These are phyloP conservation scores for Myriosclerotinia curreyana DNA, from an alignment of 2,329 filamentous ascomycete species.

Conservation along the genomic window DNA sequence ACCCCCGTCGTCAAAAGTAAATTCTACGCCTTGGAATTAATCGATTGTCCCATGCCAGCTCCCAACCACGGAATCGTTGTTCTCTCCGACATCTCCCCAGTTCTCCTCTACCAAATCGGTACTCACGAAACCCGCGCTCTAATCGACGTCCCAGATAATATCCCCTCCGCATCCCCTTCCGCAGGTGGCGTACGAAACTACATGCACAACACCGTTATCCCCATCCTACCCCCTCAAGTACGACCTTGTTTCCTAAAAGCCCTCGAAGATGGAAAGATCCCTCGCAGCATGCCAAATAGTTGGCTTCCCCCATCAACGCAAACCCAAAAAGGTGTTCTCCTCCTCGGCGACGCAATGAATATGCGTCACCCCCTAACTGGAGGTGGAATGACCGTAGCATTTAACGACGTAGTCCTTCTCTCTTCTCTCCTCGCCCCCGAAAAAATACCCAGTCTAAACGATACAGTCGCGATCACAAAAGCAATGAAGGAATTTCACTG, in stretches of 20 bases:
- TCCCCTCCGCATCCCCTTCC: conserved; percentile 68
- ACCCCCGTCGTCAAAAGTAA: conserved; percentile 72
- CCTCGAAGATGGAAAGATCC: conserved; percentile 72
- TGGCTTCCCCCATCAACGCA: conserved; percentile 77
- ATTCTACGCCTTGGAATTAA: conserved; percentile 91
- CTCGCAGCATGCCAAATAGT: conserved; percentile 88
- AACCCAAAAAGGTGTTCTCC: conserved; percentile 69
- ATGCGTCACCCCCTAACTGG: conserved; percentile 99
- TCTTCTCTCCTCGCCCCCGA: conserved; percentile 69
- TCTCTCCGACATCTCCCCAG: conserved; percentile 71
- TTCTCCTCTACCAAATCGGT: conserved; percentile 95
- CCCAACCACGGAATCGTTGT: conserved; percentile 82
- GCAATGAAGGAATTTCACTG: conserved; percentile 78
- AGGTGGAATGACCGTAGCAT: conserved; percentile 95
- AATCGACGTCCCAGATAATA: conserved; percentile 78
- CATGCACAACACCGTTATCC: conserved; percentile 74
- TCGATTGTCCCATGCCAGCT: conserved; percentile 76
- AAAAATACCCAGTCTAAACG: conserved; percentile 64
- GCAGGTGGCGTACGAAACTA: conserved; percentile 84
- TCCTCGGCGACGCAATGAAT: conserved; percentile 94
- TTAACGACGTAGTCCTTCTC: conserved; percentile 85
- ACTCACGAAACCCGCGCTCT: conserved; percentile 88
- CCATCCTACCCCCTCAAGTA: conserved; percentile 68
- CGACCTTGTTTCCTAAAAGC: conserved; percentile 73
- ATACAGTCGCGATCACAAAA: conserved; percentile 60